These are phyloP conservation scores for Podospora conica DNA, from an alignment of 495 filamentous ascomycete species.

Conservation along the genomic window DNA sequence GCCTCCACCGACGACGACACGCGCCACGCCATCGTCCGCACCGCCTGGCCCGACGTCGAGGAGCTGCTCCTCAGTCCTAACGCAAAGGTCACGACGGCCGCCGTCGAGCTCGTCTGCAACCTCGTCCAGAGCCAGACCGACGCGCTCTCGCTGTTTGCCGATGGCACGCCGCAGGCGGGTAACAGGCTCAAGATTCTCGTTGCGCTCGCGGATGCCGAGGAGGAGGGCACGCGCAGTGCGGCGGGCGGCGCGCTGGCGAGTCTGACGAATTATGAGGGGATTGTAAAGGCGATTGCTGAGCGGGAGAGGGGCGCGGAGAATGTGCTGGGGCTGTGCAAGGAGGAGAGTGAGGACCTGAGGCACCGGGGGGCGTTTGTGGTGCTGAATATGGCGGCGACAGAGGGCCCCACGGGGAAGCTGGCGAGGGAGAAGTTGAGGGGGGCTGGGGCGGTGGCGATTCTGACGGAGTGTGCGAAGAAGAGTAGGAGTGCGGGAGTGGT, in stretches of 20 bases:
- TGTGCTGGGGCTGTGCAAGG: slow-evolving; percentile 65
- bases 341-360: slow-evolving; percentile 66
- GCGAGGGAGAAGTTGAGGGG: slow-evolving; percentile 42
- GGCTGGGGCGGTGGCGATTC: slow-evolving; percentile 50
- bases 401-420: slow-evolving; percentile 45
- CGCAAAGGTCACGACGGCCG: slow-evolving; percentile 69
- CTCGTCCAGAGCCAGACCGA: slow-evolving; percentile 65
- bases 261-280: slow-evolving; percentile 68
- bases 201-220: slow-evolving; percentile 80
- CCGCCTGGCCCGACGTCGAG: slow-evolving; percentile 67
- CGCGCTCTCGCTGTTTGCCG: slow-evolving; percentile 57
- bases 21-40: slow-evolving; percentile 62
- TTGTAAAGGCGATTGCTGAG: slow-evolving; percentile 61
- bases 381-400: slow-evolving; percentile 51
- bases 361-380: slow-evolving; percentile 76
- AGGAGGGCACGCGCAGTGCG: slow-evolving; percentile 68
- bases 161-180: slow-evolving; percentile 62
- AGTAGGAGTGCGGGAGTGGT: slow-evolving; percentile 58
- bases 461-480: slow-evolving; percentile 59
- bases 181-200: slow-evolving; percentile 76
- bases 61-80: slow-evolving; percentile 76
- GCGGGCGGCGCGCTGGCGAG: slow-evolving; percentile 85
- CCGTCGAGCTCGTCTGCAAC: slow-evolving; percentile 88
- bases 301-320: slow-evolving; percentile 63
- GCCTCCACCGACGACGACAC: slow-evolving; percentile 71